phyloP scores from a whole-genome alignment of 805 yeast species.

The Starmerella powellii region DNA sequence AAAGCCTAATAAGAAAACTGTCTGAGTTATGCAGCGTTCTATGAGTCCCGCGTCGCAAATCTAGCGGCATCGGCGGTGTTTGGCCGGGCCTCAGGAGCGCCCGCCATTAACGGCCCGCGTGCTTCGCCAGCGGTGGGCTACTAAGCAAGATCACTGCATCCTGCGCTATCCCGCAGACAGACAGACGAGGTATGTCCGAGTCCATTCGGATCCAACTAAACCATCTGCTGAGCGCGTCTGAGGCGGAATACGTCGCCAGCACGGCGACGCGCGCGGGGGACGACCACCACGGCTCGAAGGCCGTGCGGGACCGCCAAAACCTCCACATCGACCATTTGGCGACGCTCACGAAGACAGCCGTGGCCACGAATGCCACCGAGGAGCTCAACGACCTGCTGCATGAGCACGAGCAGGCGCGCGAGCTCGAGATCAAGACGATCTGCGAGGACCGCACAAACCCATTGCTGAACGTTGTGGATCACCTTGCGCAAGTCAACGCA shows the following conservation, averaged over 20 bases:
- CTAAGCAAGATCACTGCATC: background rate
- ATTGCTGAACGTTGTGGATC: constrained; percentile 39
- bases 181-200: constrained; percentile 12
- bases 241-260: constrained; percentile 10
- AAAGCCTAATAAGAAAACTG: too few relatives aligned
- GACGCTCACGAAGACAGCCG: constrained; percentile 56
- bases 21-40: too few relatives aligned
- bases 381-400: constrained; percentile 46
- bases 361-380: constrained; percentile 42
- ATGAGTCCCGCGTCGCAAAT: too few relatives aligned
- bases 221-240: constrained; percentile 16
- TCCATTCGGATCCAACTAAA: constrained; percentile 20
- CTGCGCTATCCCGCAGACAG: background rate
- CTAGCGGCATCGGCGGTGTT: too few relatives aligned
- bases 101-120: too few relatives aligned
- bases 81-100: too few relatives aligned
- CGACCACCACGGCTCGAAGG: background rate
- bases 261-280: constrained; percentile 1
- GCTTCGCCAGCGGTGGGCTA: too few relatives aligned
- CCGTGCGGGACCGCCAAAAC: constrained; percentile 3
- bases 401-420: constrained; percentile 46
- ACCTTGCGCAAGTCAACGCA: constrained; percentile 49
- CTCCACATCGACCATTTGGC: constrained; percentile 64
- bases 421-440: constrained; percentile 47
- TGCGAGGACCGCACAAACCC: constrained; percentile 52